Conservation (phyloP, 352 stramenopile species). For the Sclerospora graminicola region DNA sequence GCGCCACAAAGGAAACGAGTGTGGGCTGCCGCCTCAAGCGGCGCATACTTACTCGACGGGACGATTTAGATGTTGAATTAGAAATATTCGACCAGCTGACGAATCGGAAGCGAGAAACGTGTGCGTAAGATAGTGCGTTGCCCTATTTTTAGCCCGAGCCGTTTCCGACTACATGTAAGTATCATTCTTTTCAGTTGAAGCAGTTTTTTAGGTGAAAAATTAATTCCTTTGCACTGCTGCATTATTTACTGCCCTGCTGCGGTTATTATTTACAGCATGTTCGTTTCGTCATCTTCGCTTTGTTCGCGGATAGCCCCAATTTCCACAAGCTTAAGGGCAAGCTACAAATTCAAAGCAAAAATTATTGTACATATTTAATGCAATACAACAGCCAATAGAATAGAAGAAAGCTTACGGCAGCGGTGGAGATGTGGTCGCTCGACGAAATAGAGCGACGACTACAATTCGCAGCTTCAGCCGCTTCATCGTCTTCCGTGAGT, state of each 20-base stretch:
- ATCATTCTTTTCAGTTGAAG: too few relatives aligned
- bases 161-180: too few relatives aligned
- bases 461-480: slow-evolving; percentile 28
- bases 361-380: background rate
- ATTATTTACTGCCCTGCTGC: too few relatives aligned
- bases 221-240: background rate
- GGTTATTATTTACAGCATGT: too few relatives aligned
- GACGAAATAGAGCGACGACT: slow-evolving; percentile 29
- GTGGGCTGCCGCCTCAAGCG: too few relatives aligned
- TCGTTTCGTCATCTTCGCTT: slow-evolving; percentile 29
- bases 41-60: too few relatives aligned
- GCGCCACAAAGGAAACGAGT: too few relatives aligned
- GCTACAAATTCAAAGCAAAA: slow-evolving; percentile 20
- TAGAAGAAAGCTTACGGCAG: slow-evolving; percentile 24
- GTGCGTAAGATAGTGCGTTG: background rate
- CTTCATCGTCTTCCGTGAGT: slow-evolving; percentile 75
- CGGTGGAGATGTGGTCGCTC: slow-evolving; percentile 51
- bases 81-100: background rate
- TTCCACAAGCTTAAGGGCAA: slow-evolving; percentile 43
- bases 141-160: too few relatives aligned
- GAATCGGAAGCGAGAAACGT: slow-evolving; percentile 3
- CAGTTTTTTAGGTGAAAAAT: background rate
- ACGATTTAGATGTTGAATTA: too few relatives aligned
- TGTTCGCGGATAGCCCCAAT: slow-evolving; percentile 48
- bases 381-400: background rate